Evolutionary conservation across 768 basidiomycete genomes (phyloP).

Genomic region (Chiua virens): DNA sequence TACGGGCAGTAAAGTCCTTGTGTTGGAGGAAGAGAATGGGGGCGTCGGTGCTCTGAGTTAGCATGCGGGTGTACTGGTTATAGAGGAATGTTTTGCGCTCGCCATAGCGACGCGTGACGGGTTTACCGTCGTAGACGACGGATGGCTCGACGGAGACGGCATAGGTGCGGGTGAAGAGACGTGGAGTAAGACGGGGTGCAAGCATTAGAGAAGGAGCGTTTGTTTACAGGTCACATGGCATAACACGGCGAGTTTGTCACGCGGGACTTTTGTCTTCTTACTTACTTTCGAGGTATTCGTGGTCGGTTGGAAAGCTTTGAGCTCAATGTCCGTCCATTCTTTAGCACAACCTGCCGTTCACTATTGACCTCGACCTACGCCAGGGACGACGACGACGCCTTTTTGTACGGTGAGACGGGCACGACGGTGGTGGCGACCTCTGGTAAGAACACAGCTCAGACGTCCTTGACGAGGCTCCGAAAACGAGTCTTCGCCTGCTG

Average conservation of each 20-base stretch:
- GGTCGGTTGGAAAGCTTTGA: conserved; percentile 18
- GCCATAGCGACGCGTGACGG: conserved; percentile 64
- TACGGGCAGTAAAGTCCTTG: conserved; percentile 67
- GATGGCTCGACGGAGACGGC: conserved; percentile 58
- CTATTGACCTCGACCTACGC: conserved; percentile 24
- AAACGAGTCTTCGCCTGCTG: conserved; percentile 32
- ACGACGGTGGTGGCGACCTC: conserved; percentile 35
- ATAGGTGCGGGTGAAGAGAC: conserved; percentile 41
- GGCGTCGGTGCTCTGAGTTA: conserved; percentile 52
- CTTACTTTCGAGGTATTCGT: conserved; percentile 15
- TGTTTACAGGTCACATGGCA: conserved; percentile 20
- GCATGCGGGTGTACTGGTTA: conserved; percentile 73
- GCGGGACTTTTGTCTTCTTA: conserved; percentile 18
- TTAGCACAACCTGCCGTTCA: conserved; percentile 12
- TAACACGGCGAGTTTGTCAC: conserved; percentile 28
- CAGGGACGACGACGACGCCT: conserved; percentile 82
- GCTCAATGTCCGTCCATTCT: conserved; percentile 30
- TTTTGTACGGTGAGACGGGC: conserved; percentile 64
- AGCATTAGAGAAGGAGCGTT: neutral
- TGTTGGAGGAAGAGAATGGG: conserved; percentile 82
- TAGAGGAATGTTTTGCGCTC: conserved; percentile 82
- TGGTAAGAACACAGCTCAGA: conserved; percentile 45
- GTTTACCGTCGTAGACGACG: conserved; percentile 51
- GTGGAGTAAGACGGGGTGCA: conserved; percentile 11
- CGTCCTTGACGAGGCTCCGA: conserved; percentile 23